Evolutionary conservation across 805 yeast species (phyloP).

Genomic region (Candida qinlingensis): DNA sequence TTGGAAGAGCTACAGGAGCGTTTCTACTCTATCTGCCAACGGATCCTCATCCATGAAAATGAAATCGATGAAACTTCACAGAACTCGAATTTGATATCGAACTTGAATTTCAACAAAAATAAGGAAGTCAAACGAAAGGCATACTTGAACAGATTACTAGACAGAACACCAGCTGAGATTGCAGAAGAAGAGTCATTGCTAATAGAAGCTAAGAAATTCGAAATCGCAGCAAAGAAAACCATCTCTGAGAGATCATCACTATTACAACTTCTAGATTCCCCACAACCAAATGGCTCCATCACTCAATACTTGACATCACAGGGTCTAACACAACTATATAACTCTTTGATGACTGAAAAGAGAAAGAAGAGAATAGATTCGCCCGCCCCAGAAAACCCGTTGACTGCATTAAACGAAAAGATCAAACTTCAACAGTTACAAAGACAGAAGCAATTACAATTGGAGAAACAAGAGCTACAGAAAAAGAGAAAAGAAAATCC

Average conservation of each 20-base stretch:
- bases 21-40: conserved; percentile 64
- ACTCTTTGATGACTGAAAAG: conserved; percentile 66
- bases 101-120: conserved; percentile 61
- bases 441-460: conserved; percentile 22
- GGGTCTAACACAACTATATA: conserved; percentile 83
- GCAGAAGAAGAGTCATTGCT: conserved; percentile 96
- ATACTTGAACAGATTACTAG: conserved; percentile 69
- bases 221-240: conserved; percentile 86
- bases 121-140: conserved; percentile 77
- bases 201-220: conserved; percentile 88
- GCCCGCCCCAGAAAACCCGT: conserved; percentile 38
- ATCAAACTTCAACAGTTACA: conserved; percentile 25
- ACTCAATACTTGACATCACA: conserved; percentile 78
- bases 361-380: conserved; percentile 43
- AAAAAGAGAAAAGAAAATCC: conserved; percentile 26
- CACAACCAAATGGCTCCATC: conserved; percentile 69
- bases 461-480: conserved; percentile 20
- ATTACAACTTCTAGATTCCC: conserved; percentile 77
- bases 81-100: conserved; percentile 52
- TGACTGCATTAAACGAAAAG: conserved; percentile 36
- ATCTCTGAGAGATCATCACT: conserved; percentile 76
- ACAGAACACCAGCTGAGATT: conserved; percentile 90
- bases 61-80: conserved; percentile 35
- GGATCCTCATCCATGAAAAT: conserved; percentile 41
- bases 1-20: conserved; percentile 82